Percentiles rank a stretch among this genome's conserved stretches.
phyloP scores from a whole-genome alignment of 2,329 filamentous ascomycete genomes.

The Alternaria sp. region DNA sequence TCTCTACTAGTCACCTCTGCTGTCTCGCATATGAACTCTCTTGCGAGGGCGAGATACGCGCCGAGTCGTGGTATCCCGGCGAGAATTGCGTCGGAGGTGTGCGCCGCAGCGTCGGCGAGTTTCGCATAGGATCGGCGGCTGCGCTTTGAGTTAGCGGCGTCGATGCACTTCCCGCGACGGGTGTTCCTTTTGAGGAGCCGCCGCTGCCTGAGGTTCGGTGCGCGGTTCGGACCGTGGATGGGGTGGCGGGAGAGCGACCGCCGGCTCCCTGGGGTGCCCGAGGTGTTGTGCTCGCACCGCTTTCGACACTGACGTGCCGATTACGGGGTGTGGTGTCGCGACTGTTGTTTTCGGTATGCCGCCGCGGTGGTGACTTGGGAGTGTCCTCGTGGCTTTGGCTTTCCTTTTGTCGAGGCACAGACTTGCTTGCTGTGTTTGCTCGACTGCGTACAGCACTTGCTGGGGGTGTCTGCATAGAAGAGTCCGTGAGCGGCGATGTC shows the following conservation, averaged over 20 bases:
- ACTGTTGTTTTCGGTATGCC: constrained; percentile 35
- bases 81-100: constrained; percentile 42
- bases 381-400: constrained; percentile 38
- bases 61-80: constrained; percentile 19
- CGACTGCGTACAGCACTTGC: constrained; percentile 37
- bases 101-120: constrained; percentile 41
- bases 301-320: constrained; percentile 41
- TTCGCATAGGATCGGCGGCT: constrained; percentile 39
- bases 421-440: constrained; percentile 39
- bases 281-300: constrained; percentile 45
- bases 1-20: constrained; percentile 45
- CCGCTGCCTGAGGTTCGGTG: constrained; percentile 39
- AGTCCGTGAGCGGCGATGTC: constrained; percentile 33
- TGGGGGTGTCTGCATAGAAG: constrained; percentile 30
- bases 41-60: constrained; percentile 38
- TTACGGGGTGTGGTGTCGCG: constrained; percentile 47
- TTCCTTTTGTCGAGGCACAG: constrained; percentile 31
- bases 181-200: constrained; percentile 40
- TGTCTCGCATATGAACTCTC: constrained; percentile 37
- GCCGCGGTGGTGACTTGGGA: constrained; percentile 37
- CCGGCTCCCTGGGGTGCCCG: constrained; percentile 40
- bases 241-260: constrained; percentile 44
- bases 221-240: constrained; percentile 43
- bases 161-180: constrained; percentile 30
- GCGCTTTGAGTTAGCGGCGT: constrained; percentile 42